phyloP scores from a whole-genome alignment of 805 yeast species.

The Lipomyces japonicus region DNA sequence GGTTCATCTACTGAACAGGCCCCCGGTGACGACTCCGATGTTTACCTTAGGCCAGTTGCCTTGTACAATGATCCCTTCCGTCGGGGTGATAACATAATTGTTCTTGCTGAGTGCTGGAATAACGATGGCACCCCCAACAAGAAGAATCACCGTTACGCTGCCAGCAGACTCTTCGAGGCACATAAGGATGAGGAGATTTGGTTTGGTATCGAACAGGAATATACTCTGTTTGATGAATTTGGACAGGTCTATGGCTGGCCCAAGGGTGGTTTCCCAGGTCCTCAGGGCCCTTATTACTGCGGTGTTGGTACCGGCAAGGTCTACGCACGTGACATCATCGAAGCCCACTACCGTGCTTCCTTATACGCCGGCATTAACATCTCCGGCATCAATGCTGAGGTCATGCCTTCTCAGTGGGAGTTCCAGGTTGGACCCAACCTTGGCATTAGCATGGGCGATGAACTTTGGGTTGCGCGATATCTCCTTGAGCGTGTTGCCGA shows the following conservation, averaged over 20 bases:
- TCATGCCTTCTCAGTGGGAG: constrained; percentile 99
- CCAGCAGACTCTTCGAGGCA: constrained; percentile 90
- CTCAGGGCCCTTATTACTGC: constrained; percentile 99
- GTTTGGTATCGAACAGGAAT: constrained; percentile 99
- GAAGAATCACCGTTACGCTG: constrained; percentile 96
- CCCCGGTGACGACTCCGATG: constrained; percentile 95
- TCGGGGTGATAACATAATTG: constrained; percentile 94
- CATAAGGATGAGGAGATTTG: constrained; percentile 80
- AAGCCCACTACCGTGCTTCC: constrained; percentile 99
- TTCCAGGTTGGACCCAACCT: constrained; percentile 98
- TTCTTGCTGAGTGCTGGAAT: constrained; percentile 94
- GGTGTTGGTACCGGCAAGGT: constrained; percentile 99
- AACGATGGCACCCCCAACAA: constrained; percentile 99
- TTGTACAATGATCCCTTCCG: constrained; percentile 96
- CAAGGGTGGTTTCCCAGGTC: constrained; percentile 99
- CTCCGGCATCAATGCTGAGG: constrained; percentile 98
- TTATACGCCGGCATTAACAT: constrained; percentile 84
- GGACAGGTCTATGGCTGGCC: constrained; percentile 98
- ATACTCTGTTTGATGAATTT: constrained; percentile 88
- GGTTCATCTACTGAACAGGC: constrained; percentile 99
- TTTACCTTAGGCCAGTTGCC: constrained; percentile 92
- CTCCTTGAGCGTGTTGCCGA: constrained; percentile 92
- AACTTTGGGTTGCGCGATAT: constrained; percentile 94
- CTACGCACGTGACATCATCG: constrained; percentile 95
- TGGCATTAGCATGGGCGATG: constrained; percentile 96